Conservation (phyloP, 1,139 yeast genomes). For the Kluyveromyces marxianus region DNA sequence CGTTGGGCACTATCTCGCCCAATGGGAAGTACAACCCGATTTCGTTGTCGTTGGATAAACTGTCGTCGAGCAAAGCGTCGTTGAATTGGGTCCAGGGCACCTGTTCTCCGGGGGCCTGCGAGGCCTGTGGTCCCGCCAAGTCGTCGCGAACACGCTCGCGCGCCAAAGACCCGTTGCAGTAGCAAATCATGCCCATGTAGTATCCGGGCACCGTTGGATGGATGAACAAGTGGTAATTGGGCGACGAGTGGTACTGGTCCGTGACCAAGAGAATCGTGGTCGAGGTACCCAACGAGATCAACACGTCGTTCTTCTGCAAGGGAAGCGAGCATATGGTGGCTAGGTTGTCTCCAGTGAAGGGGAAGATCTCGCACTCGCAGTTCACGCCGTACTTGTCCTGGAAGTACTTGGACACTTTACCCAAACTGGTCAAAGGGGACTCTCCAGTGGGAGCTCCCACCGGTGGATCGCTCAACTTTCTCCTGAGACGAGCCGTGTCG, state of each 20-base stretch:
- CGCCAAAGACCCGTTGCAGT: constrained; percentile 86
- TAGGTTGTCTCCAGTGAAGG: constrained; percentile 86
- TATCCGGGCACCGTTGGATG: constrained; percentile 75
- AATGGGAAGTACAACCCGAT: constrained; percentile 81
- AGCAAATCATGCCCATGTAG: constrained; percentile 94
- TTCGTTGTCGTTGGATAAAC: constrained; percentile 32
- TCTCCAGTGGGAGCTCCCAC: neutral
- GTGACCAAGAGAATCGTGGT: constrained; percentile 82
- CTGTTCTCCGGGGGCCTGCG: constrained; percentile 7
- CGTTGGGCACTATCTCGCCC: constrained; percentile 85
- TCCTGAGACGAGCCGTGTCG: constrained; percentile 13
- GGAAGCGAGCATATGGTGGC: constrained; percentile 86
- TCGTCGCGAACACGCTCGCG: constrained; percentile 67
- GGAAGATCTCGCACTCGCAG: constrained; percentile 46
- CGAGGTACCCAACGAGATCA: constrained; percentile 81
- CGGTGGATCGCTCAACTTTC: constrained; percentile 23
- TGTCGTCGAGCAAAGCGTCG: constrained; percentile 35
- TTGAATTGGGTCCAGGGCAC: constrained; percentile 60
- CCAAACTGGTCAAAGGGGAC: constrained; percentile 32
- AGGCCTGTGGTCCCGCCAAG: constrained; percentile 38
- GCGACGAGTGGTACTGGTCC: constrained; percentile 67
- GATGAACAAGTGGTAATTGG: constrained; percentile 75
- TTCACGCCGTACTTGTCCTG: constrained; percentile 55
- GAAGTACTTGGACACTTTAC: constrained; percentile 51
- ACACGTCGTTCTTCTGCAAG: constrained; percentile 63